A percentile compares a stretch with the other conserved stretches of the same genome.
phyloP scores from a whole-genome alignment of 345 rosid genomes.

The Nephelium lappaceum region DNA sequence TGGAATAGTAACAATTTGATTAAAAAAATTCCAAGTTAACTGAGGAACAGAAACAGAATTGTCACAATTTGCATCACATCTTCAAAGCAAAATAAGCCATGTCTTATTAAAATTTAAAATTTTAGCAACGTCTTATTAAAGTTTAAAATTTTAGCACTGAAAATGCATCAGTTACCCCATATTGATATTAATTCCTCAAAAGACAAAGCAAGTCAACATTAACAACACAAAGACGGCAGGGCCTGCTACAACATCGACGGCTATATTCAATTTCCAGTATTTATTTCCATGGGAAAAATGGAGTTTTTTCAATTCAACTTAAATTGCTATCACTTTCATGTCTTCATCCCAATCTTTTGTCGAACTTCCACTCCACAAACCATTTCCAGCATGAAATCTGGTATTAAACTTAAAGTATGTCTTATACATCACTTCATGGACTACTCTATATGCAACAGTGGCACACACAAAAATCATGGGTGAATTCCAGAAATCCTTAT shows the following conservation, averaged over 20 bases:
- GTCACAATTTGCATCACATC: neutral
- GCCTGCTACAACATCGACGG: neutral
- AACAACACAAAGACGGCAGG: neutral
- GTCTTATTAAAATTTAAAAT: slow-evolving; percentile 9
- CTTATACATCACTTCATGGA: neutral
- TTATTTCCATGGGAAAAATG: neutral
- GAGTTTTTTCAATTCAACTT: neutral
- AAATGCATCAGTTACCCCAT: neutral
- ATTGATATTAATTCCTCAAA: neutral
- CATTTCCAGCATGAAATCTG: slow-evolving; percentile 10
- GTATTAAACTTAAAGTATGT: neutral
- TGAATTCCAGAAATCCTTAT: neutral
- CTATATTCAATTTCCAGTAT: neutral
- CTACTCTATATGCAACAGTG: neutral
- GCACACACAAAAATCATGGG: neutral
- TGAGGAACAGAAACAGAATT: neutral
- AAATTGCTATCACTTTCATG: neutral
- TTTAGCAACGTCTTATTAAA: too few species aligned
- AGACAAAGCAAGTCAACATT: neutral
- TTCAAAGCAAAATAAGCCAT: neutral
- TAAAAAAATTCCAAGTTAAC: neutral
- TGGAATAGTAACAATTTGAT: neutral
- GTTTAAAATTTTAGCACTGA: neutral
- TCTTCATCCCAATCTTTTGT: neutral
- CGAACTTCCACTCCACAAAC: slow-evolving; percentile 6